Percentiles rank a stretch among this genome's conserved stretches.
Evolutionary conservation across 225 moss, liverwort and hornwort genomes (phyloP).

Genomic region (Neckera pumila): DNA sequence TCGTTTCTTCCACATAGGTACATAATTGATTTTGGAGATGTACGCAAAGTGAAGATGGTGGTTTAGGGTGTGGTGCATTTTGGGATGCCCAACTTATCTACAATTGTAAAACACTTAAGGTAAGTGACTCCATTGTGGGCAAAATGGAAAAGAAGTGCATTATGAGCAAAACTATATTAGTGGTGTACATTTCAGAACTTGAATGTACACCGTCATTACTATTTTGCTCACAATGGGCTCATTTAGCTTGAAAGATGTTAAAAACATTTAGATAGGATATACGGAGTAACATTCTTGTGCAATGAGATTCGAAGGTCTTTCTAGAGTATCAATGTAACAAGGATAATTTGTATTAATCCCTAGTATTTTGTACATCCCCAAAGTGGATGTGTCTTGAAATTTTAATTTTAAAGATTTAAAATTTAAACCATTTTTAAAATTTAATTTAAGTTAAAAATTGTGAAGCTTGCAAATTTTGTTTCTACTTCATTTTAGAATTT

Average conservation of each 20-base stretch:
- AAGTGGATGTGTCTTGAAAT: no score
- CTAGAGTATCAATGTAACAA: neutral
- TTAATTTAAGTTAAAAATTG: no score
- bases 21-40: no score
- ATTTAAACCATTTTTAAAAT: no score
- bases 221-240: neutral
- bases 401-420: no score
- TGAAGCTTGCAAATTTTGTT: no score
- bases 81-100: no score
- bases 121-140: neutral
- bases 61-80: no score
- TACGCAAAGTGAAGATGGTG: no score
- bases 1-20: no score
- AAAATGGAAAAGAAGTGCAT: neutral
- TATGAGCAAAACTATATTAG: neutral
- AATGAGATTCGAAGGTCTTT: neutral
- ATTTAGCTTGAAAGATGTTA: neutral
- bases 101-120: no score
- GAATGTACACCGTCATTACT: neutral
- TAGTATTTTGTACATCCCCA: rapidly evolving
- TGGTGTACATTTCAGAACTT: neutral
- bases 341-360: neutral
- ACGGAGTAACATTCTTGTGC: neutral
- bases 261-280: neutral
- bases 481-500: no score